A percentile compares a stretch with the other conserved stretches of the same genome.
phyloP scores from a whole-genome alignment of 768 basidiomycete genomes.

The Russula virescens region DNA sequence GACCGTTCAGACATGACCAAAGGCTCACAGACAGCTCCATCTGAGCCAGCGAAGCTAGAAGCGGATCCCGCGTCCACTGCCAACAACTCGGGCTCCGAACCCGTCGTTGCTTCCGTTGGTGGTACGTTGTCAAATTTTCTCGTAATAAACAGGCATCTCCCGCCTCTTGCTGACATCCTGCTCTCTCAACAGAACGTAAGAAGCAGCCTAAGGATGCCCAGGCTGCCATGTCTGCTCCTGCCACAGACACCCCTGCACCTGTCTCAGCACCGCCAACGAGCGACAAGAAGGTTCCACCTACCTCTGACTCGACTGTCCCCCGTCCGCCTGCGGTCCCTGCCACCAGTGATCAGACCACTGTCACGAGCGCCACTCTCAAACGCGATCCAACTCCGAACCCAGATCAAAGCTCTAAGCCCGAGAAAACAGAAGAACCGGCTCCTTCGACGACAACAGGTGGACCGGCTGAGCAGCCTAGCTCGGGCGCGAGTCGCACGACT shows the following conservation, averaged over 20 bases:
- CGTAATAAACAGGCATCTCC: background rate
- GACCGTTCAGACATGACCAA: background rate
- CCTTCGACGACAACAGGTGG: background rate
- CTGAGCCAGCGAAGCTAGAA: background rate
- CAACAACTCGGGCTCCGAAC: background rate
- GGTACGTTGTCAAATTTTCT: background rate
- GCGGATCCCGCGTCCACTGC: background rate
- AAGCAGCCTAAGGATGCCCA: background rate
- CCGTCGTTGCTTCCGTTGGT: background rate
- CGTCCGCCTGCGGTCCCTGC: background rate
- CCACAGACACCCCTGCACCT: background rate
- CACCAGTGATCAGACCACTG: background rate
- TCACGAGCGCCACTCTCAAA: background rate
- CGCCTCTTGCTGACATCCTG: background rate
- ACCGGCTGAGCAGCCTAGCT: too few species aligned
- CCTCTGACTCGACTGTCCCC: background rate
- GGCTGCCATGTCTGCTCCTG: background rate
- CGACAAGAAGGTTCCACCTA: background rate
- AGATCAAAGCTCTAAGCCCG: background rate
- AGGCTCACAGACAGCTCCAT: background rate
- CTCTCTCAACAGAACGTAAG: background rate
- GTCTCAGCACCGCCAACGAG: background rate
- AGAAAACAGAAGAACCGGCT: background rate
- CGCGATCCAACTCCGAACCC: background rate
- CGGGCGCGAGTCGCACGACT: too few species aligned